Evolutionary conservation across 305 asterid species (phyloP).

Genomic region (Solanum chacoense): DNA sequence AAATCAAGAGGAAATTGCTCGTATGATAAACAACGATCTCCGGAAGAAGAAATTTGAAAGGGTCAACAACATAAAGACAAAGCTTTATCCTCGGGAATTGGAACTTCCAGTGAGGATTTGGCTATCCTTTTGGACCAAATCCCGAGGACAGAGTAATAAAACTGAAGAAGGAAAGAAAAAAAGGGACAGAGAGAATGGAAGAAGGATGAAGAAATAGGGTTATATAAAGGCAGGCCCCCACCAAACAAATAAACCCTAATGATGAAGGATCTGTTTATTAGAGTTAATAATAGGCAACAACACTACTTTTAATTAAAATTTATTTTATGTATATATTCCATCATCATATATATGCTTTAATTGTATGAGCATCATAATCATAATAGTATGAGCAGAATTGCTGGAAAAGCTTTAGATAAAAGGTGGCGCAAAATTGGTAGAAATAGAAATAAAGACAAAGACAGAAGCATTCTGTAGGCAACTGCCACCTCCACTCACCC

Average conservation of each 20-base stretch:
- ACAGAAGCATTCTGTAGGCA: slow-evolving; percentile 20
- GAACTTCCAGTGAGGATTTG: not conserved
- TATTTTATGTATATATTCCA: not conserved
- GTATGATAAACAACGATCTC: not conserved
- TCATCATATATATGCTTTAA: not conserved
- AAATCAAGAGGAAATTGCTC: not conserved
- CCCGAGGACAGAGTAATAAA: slow-evolving; percentile 18
- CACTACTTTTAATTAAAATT: not conserved
- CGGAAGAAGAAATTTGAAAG: not conserved
- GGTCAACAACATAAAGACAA: not conserved
- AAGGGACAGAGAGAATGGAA: slow-evolving; percentile 18
- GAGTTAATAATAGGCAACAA: not conserved
- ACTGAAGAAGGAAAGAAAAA: not conserved
- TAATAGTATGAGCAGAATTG: slow-evolving; percentile 38
- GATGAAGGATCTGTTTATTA: slow-evolving; percentile 28
- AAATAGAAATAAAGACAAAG: not conserved
- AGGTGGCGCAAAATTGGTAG: slow-evolving; percentile 56
- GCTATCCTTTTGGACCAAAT: slow-evolving; percentile 22
- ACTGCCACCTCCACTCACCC: slow-evolving; percentile 32
- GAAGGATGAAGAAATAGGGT: slow-evolving; percentile 26
- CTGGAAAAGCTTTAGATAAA: slow-evolving; percentile 47
- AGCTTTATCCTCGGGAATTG: slow-evolving; percentile 44
- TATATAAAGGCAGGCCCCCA: slow-evolving; percentile 17
- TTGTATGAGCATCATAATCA: slow-evolving; percentile 10
- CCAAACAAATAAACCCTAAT: slow-evolving; percentile 40